Evolutionary conservation across 1,139 yeast species (phyloP).

Genomic region (Pneumocystis sp.): DNA sequence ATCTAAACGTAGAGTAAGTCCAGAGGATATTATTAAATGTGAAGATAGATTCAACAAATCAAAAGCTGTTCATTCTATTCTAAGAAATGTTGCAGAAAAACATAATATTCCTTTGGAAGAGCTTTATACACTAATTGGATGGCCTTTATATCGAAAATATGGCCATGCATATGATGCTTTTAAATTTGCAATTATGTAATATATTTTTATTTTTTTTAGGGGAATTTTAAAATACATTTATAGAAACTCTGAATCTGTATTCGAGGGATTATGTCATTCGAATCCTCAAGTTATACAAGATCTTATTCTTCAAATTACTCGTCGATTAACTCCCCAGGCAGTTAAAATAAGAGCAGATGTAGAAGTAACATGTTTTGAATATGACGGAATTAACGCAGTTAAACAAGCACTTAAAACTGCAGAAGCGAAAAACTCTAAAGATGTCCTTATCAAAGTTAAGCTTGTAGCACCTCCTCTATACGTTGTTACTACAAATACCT

Average conservation of each 20-base stretch:
- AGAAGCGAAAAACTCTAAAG: constrained; percentile 69
- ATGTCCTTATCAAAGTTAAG: constrained; percentile 72
- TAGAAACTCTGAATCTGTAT: constrained; percentile 56
- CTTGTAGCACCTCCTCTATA: constrained; percentile 96
- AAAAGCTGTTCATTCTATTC: constrained; percentile 90
- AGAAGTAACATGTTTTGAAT: constrained; percentile 91
- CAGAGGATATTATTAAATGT: constrained; percentile 93
- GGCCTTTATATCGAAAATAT: constrained; percentile 92
- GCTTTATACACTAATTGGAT: constrained; percentile 76
- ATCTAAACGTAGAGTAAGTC: constrained; percentile 94
- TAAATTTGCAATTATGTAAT: constrained; percentile 69
- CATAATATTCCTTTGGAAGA: constrained; percentile 75
- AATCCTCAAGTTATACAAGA: constrained; percentile 27
- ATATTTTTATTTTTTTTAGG: neutral
- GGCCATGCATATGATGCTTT: constrained; percentile 98
- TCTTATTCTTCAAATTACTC: constrained; percentile 37
- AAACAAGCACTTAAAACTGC: constrained; percentile 78
- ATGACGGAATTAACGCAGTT: constrained; percentile 96
- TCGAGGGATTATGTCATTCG: constrained; percentile 66
- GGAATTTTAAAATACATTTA: neutral
- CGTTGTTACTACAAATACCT: constrained; percentile 81
- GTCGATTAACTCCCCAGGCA: constrained; percentile 95
- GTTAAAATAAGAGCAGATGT: constrained; percentile 95
- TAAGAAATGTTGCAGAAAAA: constrained; percentile 97
- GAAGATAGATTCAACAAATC: constrained; percentile 96